Evolutionary conservation across 2,329 filamentous ascomycete species (phyloP).

Genomic region (Tricladium varicosporioides): DNA sequence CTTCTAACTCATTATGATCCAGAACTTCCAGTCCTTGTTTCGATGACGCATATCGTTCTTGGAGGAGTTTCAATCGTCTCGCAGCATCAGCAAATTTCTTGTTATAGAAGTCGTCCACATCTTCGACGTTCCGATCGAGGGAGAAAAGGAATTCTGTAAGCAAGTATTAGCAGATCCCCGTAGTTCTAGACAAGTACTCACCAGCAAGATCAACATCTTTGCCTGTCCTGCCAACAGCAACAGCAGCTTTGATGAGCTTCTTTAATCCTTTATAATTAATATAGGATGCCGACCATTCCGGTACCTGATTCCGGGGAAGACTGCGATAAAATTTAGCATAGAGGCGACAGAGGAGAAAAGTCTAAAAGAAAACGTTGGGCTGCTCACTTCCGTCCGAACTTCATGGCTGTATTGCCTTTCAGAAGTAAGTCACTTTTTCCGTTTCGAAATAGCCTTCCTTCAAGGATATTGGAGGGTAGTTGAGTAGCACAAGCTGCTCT

Average conservation of each 20-base stretch:
- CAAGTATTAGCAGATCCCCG: conserved; percentile 33
- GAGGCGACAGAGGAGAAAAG: too few relatives aligned
- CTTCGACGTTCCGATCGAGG: conserved; percentile 94
- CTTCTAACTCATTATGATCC: conserved; percentile 86
- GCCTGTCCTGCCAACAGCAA: conserved; percentile 62
- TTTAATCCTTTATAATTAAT: conserved; percentile 92
- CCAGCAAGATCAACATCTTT: conserved; percentile 85
- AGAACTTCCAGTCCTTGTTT: conserved; percentile 68
- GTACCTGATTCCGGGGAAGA: conserved; percentile 78
- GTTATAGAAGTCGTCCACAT: conserved; percentile 96
- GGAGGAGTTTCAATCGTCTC: conserved; percentile 79
- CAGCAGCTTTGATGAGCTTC: conserved; percentile 83
- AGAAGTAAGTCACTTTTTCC: neutral
- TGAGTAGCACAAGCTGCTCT: conserved; percentile 2
- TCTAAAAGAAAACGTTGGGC: neutral
- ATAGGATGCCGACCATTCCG: conserved; percentile 80
- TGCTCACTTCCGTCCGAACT: conserved; percentile 61
- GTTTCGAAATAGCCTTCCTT: neutral
- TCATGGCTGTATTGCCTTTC: conserved; percentile 44
- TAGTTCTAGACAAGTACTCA: conserved; percentile 36
- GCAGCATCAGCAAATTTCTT: conserved; percentile 86
- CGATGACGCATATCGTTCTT: conserved; percentile 80
- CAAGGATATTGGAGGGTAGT: conserved; percentile 1
- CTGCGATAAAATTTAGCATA: conserved; percentile 36
- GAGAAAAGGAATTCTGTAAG: conserved; percentile 88